These are phyloP conservation scores for Linnemannia elongata DNA, from an alignment of 192 early-diverging fungal genomes.

Conservation along the genomic window DNA sequence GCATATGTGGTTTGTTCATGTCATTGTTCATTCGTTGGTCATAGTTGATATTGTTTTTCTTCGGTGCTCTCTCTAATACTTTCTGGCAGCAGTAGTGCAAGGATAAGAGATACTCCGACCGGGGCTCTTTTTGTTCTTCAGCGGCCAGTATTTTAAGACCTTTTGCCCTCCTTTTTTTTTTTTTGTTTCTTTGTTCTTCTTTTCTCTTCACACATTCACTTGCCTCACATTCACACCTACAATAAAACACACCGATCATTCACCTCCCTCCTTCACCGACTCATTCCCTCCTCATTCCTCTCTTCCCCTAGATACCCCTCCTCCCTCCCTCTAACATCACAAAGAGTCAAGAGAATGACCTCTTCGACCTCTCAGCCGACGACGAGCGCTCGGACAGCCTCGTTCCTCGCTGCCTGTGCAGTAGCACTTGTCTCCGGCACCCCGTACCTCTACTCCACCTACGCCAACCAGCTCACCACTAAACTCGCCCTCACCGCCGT, in stretches of 20 bases:
- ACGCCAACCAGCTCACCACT: slow-evolving; percentile 52
- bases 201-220: not conserved
- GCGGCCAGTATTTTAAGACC: not conserved
- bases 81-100: not conserved
- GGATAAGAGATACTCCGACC: not conserved
- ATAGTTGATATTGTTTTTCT: not conserved
- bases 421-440: slow-evolving; percentile 52
- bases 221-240: not conserved
- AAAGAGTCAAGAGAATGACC: not conserved
- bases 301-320: not conserved
- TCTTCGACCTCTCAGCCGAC: slow-evolving; percentile 3
- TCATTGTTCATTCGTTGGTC: not conserved
- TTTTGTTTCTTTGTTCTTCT: not conserved
- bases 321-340: not conserved
- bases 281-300: not conserved
- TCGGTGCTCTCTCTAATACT: no score
- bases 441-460: slow-evolving; percentile 54
- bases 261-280: not conserved
- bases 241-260: not conserved
- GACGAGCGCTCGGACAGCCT: slow-evolving; percentile 20
- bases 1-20: not conserved
- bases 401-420: slow-evolving; percentile 45
- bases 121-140: not conserved
- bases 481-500: slow-evolving; percentile 41
- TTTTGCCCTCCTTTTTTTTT: not conserved